A percentile compares a stretch with the other conserved stretches of the same genome.
These are phyloP conservation scores for Xylaria sp. DNA, from an alignment of 495 filamentous ascomycete species.

Conservation along the genomic window DNA sequence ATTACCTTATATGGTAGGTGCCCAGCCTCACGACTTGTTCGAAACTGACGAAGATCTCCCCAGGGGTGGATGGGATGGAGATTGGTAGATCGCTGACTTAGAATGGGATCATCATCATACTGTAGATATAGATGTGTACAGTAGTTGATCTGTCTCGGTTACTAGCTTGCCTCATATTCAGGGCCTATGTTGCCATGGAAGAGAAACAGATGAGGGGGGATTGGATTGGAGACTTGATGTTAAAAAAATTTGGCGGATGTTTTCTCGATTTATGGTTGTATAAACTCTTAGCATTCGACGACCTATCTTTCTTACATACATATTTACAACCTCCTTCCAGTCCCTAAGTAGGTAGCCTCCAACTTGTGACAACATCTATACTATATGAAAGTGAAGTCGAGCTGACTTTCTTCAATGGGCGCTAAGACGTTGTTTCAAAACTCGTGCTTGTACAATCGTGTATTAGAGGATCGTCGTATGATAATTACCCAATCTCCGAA, in stretches of 20 bases:
- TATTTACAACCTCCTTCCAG: no score
- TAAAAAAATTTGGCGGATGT: no score
- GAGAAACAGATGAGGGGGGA: background rate
- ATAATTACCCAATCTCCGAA: background rate
- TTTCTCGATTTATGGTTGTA: no score
- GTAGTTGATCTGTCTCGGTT: background rate
- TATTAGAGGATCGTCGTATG: background rate
- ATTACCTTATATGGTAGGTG: conserved; percentile 12
- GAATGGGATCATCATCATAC: background rate
- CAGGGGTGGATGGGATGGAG: background rate
- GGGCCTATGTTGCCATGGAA: background rate
- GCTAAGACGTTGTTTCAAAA: background rate
- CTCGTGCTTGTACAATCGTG: background rate
- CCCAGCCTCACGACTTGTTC: no score
- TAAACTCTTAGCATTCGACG: no score
- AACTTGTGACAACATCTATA: no score
- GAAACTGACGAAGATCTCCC: conserved; percentile 7
- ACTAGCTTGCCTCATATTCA: background rate
- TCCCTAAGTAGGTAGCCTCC: no score
- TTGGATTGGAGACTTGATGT: background rate
- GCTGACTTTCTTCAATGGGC: background rate
- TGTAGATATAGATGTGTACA: no score
- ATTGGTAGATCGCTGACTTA: background rate
- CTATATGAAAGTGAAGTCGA: no score
- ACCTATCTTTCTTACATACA: no score